Evolutionary conservation across 2,329 filamentous ascomycete genomes (phyloP), one percentile per base, ranked within the genome.

Genomic region (Hypoxylon sp.): DNA sequence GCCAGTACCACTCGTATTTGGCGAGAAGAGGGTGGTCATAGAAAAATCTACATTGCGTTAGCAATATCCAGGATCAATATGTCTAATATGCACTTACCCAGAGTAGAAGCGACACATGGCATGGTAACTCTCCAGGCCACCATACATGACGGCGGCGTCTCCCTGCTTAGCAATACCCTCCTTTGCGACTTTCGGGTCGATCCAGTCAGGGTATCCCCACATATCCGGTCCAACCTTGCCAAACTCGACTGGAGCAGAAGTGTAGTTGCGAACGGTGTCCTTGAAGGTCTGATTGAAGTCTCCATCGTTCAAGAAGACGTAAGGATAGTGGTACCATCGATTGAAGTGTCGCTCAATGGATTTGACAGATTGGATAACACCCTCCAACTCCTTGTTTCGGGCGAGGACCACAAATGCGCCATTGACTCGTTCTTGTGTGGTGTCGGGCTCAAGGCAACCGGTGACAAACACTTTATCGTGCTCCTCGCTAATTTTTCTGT

Each of bases 1-100:
- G 94, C 96, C 96, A 99, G 85, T 99, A 99, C 96, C 96, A 99
- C 79, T 98, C 94, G 82, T 98, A 99, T 82, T 98, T 98, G 78
- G 92, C 88, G 50, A 99, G 88, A 35, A 98, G 88, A 71, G 94
- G 92, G 79, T 99, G 96, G 81, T 98, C 97, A 86, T 96, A 99
- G 83, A 99, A 99, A 83, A 97, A 96, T 47, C 94, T 88, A 70
- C 4, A 8, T 14, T n/a, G 24, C 26, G 46, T 75, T 70, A 73
- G 72, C 10, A 35, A 50, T 51, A 61, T 48, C 14, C 24, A 42
- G n/a, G 3, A 2, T 35, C n/a, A 19, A n/a, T 33, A 19, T 60
- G 44, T 39, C 37, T 65, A 17, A 10, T 29, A 1, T 29, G 8
- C 52, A 82, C 90, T 76, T 85, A 96, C 92, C 95, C 96, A 70